Evolutionary conservation across 106 monocot genomes (phyloP).

Genomic region (Hemerocallis citrina): DNA sequence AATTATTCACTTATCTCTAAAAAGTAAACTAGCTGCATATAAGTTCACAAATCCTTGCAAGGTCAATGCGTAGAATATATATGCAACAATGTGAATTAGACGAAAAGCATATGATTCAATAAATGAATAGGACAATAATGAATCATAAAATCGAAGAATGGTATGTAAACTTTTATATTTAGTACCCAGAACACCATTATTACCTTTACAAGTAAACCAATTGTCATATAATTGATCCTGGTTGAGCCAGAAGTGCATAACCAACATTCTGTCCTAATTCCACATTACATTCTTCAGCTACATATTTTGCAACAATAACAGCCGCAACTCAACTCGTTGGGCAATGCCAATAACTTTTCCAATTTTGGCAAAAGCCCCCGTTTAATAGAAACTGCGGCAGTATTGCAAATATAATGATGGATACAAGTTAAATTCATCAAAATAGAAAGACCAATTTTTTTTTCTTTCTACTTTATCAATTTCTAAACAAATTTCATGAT

Average conservation of each 20-base stretch:
- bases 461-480: no score
- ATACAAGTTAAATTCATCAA: no score
- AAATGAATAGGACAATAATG: no score
- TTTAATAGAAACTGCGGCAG: slow-evolving; percentile 75
- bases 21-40: no score
- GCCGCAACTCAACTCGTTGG: slow-evolving; percentile 89
- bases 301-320: slow-evolving; percentile 85
- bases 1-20: no score
- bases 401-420: slow-evolving; percentile 25
- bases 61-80: no score
- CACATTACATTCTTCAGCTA: slow-evolving; percentile 80
- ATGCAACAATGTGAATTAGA: no score
- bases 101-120: no score
- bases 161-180: neutral
- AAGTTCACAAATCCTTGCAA: no score
- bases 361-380: slow-evolving; percentile 61
- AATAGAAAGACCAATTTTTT: no score
- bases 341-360: slow-evolving; percentile 80
- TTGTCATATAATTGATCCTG: slow-evolving; percentile 93
- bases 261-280: slow-evolving; percentile 79
- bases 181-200: slow-evolving; percentile 2
- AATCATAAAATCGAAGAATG: no score
- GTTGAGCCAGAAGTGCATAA: slow-evolving; percentile 72
- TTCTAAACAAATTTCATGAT: no score
- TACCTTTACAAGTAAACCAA: slow-evolving; percentile 77